These are phyloP conservation scores for Lactifluus pinguis DNA, from an alignment of 768 basidiomycete genomes.

Conservation along the genomic window DNA sequence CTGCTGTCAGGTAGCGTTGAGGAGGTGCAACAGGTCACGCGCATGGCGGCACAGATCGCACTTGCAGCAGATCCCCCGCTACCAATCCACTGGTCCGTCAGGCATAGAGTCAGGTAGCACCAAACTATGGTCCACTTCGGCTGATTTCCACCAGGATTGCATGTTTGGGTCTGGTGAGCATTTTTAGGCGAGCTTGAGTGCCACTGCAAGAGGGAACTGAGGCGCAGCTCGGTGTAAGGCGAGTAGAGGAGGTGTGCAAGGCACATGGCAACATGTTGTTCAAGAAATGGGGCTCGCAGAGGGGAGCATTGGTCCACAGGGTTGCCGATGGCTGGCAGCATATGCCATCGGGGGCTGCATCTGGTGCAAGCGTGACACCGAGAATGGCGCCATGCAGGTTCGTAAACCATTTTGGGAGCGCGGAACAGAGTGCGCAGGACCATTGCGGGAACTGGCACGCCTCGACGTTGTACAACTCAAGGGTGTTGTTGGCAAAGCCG, in stretches of 20 bases:
- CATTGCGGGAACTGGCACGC: slow-evolving; percentile 63
- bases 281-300: slow-evolving; percentile 58
- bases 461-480: slow-evolving; percentile 87
- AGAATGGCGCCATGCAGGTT: slow-evolving; percentile 64
- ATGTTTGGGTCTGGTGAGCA: slow-evolving; percentile 50
- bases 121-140: no score
- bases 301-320: slow-evolving; percentile 83
- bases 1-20: no score
- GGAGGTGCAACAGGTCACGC: slow-evolving; percentile 91
- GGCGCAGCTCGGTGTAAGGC: slow-evolving; percentile 45
- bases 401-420: slow-evolving; percentile 53
- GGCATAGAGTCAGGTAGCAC: no score
- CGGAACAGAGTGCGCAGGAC: slow-evolving; percentile 51
- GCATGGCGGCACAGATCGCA: slow-evolving; percentile 92
- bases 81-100: slow-evolving; percentile 80
- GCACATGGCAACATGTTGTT: slow-evolving; percentile 55
- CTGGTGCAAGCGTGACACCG: slow-evolving; percentile 59
- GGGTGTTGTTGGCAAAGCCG: slow-evolving; percentile 69
- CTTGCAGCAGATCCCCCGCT: slow-evolving; percentile 75
- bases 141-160: slow-evolving; percentile 60
- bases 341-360: slow-evolving; percentile 22
- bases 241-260: slow-evolving; percentile 49
- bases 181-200: slow-evolving; percentile 66
- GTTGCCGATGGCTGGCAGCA: slow-evolving; percentile 73
- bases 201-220: slow-evolving; percentile 84